Evolutionary conservation across 2,329 filamentous ascomycete genomes (phyloP), one percentile per base, ranked within the genome.

Genomic region (Claviceps spartinae): DNA sequence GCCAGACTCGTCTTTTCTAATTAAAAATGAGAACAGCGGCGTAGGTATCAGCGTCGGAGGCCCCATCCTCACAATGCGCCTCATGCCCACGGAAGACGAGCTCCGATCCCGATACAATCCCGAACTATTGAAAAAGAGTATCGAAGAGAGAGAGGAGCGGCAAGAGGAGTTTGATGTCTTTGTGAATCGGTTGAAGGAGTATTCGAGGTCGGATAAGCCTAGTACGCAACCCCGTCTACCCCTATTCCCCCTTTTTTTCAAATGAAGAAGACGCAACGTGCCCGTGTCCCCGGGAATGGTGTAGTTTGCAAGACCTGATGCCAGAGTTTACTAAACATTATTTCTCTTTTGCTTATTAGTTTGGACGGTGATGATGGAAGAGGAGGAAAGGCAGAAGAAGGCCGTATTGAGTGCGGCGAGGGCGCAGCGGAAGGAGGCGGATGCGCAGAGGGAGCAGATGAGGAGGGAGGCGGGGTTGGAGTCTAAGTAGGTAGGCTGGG

Each of bases 21-120:
- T 7, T 26, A 7, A 7, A 26, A 7, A 26, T 7, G 26, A 26
- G 26, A 26, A 26, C 26, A 26, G 26, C 26, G 26, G 26, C 26
- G 26, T 26, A 26, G 26, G 26, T 8, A 87, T 86, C 60, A 75
- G 74, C 43, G 68, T 75, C 96, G 54, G 93, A 93, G 93, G 93
- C 3, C 93, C 93, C 24, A 84, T 85, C 16, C 72, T 97, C 50
- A 85, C 91, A 44, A 79, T 83, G 69, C 95, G 82, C 67, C 72
- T 94, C 47, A 79, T 79, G 46, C 93, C 93, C 2, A 85, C 86
- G 13, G 89, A 96, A 60, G 93, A 96, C 68, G 89, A 97, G 71
- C 77, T 98, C 43, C 89, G 94, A 74, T 76, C 88, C 72, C 82
- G 78, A 68, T 97, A 97, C 72, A 97, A 91, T 67, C 91, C 91